phyloP scores from a whole-genome alignment of 2,329 filamentous ascomycete species.

The Beauveria varroae region DNA sequence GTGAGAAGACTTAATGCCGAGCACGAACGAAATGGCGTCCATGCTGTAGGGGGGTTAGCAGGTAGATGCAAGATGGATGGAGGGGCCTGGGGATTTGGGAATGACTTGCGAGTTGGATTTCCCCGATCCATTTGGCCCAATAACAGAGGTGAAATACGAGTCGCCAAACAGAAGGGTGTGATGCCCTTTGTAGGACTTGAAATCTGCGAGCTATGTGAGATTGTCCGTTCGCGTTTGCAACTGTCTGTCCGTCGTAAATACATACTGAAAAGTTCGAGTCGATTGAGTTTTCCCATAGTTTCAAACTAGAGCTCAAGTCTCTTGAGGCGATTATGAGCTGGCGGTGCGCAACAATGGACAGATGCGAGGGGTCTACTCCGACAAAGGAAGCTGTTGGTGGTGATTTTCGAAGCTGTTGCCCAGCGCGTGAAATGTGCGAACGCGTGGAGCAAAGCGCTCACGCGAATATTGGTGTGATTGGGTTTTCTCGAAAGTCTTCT shows the following conservation, averaged over 20 bases:
- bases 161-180: constrained; percentile 92
- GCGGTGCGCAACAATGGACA: neutral
- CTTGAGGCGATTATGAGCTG: neutral
- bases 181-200: constrained; percentile 99
- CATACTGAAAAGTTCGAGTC: constrained; percentile 88
- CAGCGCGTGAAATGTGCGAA: neutral
- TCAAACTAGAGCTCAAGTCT: constrained; percentile 11
- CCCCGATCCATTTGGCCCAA: constrained; percentile 97
- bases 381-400: constrained; percentile 1
- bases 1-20: constrained; percentile 98
- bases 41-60: constrained; percentile 50
- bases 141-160: constrained; percentile 98
- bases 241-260: neutral
- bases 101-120: constrained; percentile 87
- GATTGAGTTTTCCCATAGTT: constrained; percentile 92
- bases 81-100: neutral
- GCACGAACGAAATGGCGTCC: constrained; percentile 98
- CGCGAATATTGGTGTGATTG: neutral
- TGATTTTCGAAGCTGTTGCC: neutral
- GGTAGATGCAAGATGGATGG: neutral
- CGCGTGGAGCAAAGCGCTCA: neutral
- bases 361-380: neutral
- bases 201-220: constrained; percentile 50
- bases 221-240: neutral
- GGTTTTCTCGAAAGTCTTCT: neutral